These are phyloP conservation scores for Cystobasidium pallidum DNA, from an alignment of 1,284 basidiomycete genomes.

Conservation along the genomic window DNA sequence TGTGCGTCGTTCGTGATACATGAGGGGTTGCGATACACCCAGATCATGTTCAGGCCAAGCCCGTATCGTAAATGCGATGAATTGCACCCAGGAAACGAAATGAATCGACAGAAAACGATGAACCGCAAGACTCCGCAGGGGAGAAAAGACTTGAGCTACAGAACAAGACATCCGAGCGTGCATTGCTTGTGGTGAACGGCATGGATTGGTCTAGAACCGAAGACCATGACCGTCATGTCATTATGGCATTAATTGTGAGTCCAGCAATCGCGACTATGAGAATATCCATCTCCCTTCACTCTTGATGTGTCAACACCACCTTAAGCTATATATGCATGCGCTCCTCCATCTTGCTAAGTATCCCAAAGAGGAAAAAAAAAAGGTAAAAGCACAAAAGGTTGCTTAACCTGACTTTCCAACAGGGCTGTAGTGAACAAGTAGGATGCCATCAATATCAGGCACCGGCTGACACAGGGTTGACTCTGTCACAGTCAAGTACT, in stretches of 20 bases:
- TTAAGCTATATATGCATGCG: background rate
- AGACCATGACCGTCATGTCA: background rate
- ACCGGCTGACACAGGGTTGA: background rate
- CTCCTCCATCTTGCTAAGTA: background rate
- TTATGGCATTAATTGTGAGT: too few relatives aligned
- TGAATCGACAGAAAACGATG: background rate
- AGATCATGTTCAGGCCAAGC: too few relatives aligned
- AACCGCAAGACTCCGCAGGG: too few relatives aligned
- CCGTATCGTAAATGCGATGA: background rate
- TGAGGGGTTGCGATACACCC: too few relatives aligned
- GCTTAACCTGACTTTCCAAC: conserved; percentile 40
- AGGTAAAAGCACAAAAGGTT: background rate
- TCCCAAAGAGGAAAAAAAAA: conserved; percentile 2
- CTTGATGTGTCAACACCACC: background rate
- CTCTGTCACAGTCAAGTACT: background rate
- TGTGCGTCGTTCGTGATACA: too few relatives aligned
- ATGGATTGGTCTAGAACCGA: background rate
- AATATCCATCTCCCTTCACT: background rate
- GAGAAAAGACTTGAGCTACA: background rate
- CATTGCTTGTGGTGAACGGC: conserved; percentile 2
- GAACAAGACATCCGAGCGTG: conserved; percentile 14
- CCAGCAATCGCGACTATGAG: too few relatives aligned
- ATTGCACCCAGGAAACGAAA: conserved; percentile 3
- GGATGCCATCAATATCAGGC: background rate
- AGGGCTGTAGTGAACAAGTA: conserved; percentile 10